These are phyloP conservation scores for Daucus carota DNA, from an alignment of 129 eudicot species.

Conservation along the genomic window DNA sequence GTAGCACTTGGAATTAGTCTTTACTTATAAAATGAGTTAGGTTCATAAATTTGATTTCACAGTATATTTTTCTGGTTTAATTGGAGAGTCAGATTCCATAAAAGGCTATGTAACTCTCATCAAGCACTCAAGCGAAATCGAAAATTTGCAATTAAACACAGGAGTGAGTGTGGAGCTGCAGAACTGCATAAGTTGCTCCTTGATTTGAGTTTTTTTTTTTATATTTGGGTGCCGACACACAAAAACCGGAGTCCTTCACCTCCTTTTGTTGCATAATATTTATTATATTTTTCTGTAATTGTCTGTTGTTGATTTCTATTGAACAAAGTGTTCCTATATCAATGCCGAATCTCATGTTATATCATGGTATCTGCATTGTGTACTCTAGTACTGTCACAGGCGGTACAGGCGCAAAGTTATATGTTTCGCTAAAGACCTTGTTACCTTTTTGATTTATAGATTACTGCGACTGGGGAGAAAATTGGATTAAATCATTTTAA, in stretches of 20 bases:
- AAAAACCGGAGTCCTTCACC: neutral
- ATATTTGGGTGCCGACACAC: neutral
- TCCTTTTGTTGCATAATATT: neutral
- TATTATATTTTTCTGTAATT: neutral
- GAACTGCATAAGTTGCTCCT: neutral
- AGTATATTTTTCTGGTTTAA: neutral
- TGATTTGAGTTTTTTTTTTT: neutral
- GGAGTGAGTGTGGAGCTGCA: neutral
- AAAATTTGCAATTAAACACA: neutral
- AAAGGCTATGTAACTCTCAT: neutral
- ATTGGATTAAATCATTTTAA: constrained; percentile 83
- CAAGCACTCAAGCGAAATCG: too few species aligned
- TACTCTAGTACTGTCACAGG: neutral
- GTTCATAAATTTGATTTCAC: neutral
- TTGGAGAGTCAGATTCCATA: neutral
- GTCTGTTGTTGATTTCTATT: neutral
- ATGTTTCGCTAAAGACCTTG: neutral
- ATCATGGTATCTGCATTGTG: neutral
- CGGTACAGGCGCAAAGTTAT: constrained; percentile 1
- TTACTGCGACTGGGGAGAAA: constrained; percentile 60
- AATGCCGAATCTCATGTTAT: neutral
- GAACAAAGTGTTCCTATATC: neutral
- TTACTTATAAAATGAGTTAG: neutral
- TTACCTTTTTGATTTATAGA: constrained; percentile 28
- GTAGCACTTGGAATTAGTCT: neutral